phyloP scores from a whole-genome alignment of 108 stramenopile species.

The Pseudonitzschia delicatissima region DNA sequence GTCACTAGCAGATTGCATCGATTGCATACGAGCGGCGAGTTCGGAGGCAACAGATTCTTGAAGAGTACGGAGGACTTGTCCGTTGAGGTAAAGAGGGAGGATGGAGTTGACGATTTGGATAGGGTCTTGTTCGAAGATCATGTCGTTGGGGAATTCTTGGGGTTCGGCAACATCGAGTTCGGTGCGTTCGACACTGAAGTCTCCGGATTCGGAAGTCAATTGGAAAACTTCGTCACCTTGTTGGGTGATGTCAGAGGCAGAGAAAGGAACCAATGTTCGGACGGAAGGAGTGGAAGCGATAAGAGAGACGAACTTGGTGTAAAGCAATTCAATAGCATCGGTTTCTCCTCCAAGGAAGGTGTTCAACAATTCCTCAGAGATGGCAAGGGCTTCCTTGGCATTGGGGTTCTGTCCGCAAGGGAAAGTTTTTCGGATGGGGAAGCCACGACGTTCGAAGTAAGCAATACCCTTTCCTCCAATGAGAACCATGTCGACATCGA shows the following conservation, averaged over 20 bases:
- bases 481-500: slow-evolving; percentile 85
- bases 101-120: slow-evolving; percentile 95
- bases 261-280: slow-evolving; percentile 95
- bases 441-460: slow-evolving; percentile 83
- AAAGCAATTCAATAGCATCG: slow-evolving; percentile 93
- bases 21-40: slow-evolving; percentile 95
- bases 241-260: slow-evolving; percentile 86
- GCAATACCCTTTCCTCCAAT: slow-evolving; percentile 90
- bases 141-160: slow-evolving; percentile 92
- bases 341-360: slow-evolving; percentile 90
- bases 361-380: slow-evolving; percentile 89
- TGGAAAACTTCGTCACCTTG: slow-evolving; percentile 95
- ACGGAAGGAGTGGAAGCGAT: slow-evolving; percentile 87
- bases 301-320: slow-evolving; percentile 94
- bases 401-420: slow-evolving; percentile 89
- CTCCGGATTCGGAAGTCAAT: slow-evolving; percentile 81
- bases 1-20: slow-evolving; percentile 96
- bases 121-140: slow-evolving; percentile 98
- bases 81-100: slow-evolving; percentile 94
- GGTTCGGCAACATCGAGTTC: slow-evolving; percentile 74
- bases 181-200: slow-evolving; percentile 83
- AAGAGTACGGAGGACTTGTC: slow-evolving; percentile 93
- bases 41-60: slow-evolving; percentile 95
- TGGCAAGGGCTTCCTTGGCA: slow-evolving; percentile 86
- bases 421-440: slow-evolving; percentile 77